Percentiles rank a stretch among this genome's conserved stretches.
Conservation (phyloP, 345 rosid species). For the Euphorbia pulcherrima region DNA sequence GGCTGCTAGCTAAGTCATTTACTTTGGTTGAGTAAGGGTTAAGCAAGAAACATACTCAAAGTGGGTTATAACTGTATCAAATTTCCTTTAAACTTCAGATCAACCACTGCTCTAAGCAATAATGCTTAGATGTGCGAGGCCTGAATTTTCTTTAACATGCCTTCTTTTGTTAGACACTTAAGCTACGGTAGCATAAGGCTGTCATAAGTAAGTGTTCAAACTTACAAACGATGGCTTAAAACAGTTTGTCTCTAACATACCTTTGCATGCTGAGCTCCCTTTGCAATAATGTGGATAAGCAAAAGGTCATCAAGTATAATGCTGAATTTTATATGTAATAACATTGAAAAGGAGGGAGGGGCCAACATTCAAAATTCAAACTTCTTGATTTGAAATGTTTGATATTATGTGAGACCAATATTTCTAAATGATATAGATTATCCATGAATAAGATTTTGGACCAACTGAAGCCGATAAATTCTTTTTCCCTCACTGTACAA, state of each 20-base stretch:
- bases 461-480: background rate
- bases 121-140: background rate
- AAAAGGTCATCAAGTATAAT: background rate
- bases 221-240: background rate
- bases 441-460: background rate
- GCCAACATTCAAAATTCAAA: background rate
- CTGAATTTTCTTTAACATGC: background rate
- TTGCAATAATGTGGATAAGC: background rate
- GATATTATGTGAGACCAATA: background rate
- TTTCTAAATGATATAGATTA: background rate
- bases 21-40: background rate
- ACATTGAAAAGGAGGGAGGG: background rate
- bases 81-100: background rate
- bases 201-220: background rate
- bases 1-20: background rate
- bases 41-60: background rate
- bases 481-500: background rate
- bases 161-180: background rate
- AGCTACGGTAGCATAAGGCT: background rate
- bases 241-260: background rate
- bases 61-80: background rate
- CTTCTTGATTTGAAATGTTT: background rate
- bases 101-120: background rate
- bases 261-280: background rate
- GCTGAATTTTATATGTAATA: background rate